Base-by-base conservation (phyloP, 1,284 basidiomycete genomes). In the Meira miltonrushii region DNA sequence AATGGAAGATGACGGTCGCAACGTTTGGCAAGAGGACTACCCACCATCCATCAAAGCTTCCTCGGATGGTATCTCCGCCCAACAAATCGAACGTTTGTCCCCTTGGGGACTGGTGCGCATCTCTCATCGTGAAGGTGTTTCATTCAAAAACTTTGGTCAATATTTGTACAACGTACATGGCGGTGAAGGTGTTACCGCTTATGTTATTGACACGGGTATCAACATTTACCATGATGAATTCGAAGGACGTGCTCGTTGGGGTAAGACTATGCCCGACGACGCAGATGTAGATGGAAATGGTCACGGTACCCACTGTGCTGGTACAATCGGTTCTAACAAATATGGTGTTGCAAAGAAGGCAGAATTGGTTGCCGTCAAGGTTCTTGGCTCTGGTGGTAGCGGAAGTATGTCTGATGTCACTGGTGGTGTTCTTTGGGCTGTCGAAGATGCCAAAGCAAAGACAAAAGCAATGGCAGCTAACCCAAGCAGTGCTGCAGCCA, bases 101-200 rank as follows among this genome's bases (percentile, higher is more conserved):
- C 92, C 94, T 58, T 97, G 95, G 95, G 92, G 95, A 78, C 87
- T 99, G 43, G 93, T 94, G 50, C 89, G 95, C 60, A 86, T 98
- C 77, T 93, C 90, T 67, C 95, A 99, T 81, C 87, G 92, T 57
- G 71, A 82, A 21, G 85, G 81, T 73, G 86, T 99, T 25, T 82
- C 82, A 25, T 87, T 98, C 67, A 81, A 85, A 58, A 97, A 90
- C 28, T 97, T 96, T 83, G 87, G 83, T 69, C 86, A 85, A 79
- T 99, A 97, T 80, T 81, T 86, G 58, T 92, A 89, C 79, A 83
- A 92, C 62, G 38, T 79, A 1, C 60, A 83, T 8, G 92, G 87
- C 47, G 95, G 94, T 58, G 86, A 90, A 57, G 94, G 94, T 70
- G 93, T 98, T 37, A 90, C 92, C 62, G 92, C 89, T 55, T 86